These are phyloP conservation scores for Typha latifolia DNA, from an alignment of 176 grass and related monocot genomes.

Conservation along the genomic window DNA sequence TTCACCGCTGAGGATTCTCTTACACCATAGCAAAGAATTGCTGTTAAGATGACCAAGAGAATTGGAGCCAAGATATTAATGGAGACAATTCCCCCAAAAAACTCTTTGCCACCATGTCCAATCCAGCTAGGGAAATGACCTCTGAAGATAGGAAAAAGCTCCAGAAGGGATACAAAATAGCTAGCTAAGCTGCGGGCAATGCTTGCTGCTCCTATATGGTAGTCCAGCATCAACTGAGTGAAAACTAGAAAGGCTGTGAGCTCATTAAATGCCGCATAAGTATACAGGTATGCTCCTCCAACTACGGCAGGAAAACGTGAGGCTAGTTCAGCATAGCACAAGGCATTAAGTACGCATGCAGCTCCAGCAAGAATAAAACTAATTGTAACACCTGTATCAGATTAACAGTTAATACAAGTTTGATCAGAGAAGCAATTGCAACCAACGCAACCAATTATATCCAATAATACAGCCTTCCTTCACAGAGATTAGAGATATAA, in stretches of 20 bases:
- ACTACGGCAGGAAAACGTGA: conserved; percentile 93
- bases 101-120: conserved; percentile 63
- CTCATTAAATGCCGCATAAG: conserved; percentile 86
- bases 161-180: conserved; percentile 79
- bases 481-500: no score
- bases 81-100: conserved; percentile 73
- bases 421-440: neutral
- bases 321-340: conserved; percentile 89
- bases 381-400: conserved; percentile 66
- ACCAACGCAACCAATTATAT: neutral
- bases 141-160: conserved; percentile 68
- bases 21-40: conserved; percentile 71
- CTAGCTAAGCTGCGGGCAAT: conserved; percentile 87
- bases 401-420: conserved; percentile 1
- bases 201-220: conserved; percentile 82
- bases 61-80: conserved; percentile 85
- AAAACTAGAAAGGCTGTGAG: conserved; percentile 92
- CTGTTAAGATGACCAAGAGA: conserved; percentile 58
- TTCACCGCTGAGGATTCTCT: conserved; percentile 82
- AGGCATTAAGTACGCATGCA: conserved; percentile 68
- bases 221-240: conserved; percentile 87
- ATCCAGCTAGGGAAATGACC: conserved; percentile 83
- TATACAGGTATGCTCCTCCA: conserved; percentile 88
- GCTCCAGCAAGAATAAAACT: conserved; percentile 87
- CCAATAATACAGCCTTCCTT: no score